These are phyloP conservation scores for Oldenlandia corymbosa DNA, from an alignment of 257 asterid genomes.

Conservation along the genomic window DNA sequence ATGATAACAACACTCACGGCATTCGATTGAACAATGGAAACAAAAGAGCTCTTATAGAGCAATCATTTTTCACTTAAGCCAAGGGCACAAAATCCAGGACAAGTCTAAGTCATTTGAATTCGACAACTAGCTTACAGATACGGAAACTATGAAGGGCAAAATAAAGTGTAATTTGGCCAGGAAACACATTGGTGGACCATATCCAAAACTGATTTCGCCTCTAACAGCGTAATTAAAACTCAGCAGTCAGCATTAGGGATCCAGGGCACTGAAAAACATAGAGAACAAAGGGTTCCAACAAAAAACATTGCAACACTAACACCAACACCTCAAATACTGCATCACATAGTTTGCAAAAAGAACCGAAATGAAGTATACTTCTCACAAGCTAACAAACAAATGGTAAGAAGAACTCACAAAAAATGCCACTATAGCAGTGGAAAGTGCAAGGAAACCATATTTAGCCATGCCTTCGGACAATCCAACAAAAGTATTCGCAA, in stretches of 20 bases:
- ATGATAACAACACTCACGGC: not conserved
- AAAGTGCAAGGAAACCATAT: conserved; percentile 92
- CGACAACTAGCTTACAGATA: not conserved
- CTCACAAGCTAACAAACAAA: conserved; percentile 1
- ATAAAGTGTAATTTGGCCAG: not conserved
- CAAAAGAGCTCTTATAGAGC: not conserved
- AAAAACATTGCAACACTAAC: not conserved
- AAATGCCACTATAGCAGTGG: conserved; percentile 77
- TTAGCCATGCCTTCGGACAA: conserved; percentile 95
- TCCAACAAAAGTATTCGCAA: conserved; percentile 69
- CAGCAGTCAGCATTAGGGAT: too few relatives aligned
- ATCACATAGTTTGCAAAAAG: not conserved
- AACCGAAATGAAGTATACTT: not conserved
- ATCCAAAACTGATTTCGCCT: not conserved
- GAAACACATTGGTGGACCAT: not conserved
- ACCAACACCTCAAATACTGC: not conserved
- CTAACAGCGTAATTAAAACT: not conserved
- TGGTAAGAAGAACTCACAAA: conserved; percentile 56
- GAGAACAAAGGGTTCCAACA: not conserved
- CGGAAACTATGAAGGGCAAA: not conserved
- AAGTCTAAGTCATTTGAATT: not conserved
- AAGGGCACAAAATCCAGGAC: not conserved
- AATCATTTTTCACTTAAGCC: not conserved
- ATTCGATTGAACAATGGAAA: not conserved
- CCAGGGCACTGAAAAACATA: not conserved